Percentiles rank a stretch among this genome's conserved stretches.
Conservation (phyloP, 148 eudicot genomes). For the Rhododendron griersonianum region DNA sequence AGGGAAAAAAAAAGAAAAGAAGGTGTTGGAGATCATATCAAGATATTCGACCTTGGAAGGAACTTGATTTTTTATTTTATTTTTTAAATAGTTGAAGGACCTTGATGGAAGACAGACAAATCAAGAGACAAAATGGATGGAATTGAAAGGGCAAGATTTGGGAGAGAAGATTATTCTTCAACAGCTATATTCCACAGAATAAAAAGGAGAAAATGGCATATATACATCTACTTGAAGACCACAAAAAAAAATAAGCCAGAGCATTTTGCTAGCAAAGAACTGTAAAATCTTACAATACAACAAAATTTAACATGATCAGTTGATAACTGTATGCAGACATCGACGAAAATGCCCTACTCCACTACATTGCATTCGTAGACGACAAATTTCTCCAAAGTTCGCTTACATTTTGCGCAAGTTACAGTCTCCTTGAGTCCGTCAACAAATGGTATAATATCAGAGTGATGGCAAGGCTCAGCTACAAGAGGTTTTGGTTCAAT, state of each 20-base stretch:
- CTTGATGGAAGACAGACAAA: too few relatives aligned
- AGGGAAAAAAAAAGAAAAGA: too few relatives aligned
- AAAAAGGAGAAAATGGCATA: too few relatives aligned
- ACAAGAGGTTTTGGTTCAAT: constrained; percentile 21
- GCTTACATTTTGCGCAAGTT: constrained; percentile 43
- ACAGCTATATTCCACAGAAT: too few relatives aligned
- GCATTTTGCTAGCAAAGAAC: neutral
- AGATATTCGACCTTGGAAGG: too few relatives aligned
- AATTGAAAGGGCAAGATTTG: too few relatives aligned
- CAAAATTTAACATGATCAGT: neutral
- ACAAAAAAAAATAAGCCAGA: neutral
- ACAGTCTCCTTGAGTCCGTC: constrained; percentile 31
- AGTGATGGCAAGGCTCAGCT: constrained; percentile 36
- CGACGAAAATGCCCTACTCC: neutral
- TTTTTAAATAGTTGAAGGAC: too few relatives aligned
- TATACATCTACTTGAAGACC: too few relatives aligned
- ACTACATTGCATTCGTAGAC: constrained; percentile 30
- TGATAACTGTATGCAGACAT: neutral
- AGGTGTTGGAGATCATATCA: too few relatives aligned
- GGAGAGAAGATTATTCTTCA: too few relatives aligned
- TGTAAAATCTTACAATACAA: neutral
- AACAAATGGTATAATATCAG: constrained; percentile 26
- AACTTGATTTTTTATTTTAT: too few relatives aligned
- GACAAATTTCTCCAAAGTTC: constrained; percentile 37
- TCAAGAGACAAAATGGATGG: too few relatives aligned